A percentile compares a stretch with the other conserved stretches of the same genome.
Conservation (phyloP, 2,329 filamentous ascomycete species). For the Huntiella savannae region DNA sequence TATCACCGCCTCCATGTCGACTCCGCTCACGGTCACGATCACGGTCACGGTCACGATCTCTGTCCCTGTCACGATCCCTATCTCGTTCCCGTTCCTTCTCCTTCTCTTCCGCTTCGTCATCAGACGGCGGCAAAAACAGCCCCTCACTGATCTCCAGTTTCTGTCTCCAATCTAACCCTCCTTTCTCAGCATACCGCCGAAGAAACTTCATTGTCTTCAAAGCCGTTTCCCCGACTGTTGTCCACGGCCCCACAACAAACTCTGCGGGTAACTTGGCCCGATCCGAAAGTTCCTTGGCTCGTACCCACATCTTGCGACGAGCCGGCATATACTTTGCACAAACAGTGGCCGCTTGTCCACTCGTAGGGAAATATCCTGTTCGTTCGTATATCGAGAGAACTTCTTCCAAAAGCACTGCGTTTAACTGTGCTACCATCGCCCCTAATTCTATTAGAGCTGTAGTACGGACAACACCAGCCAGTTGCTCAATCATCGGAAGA, state of each 20-base stretch:
- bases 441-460: slow-evolving; percentile 11
- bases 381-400: slow-evolving; percentile 21
- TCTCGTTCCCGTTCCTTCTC: not conserved
- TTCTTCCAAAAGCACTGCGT: slow-evolving; percentile 27
- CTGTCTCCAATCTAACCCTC: slow-evolving; percentile 28
- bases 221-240: slow-evolving; percentile 25
- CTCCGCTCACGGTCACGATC: not conserved
- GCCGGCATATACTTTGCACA: too few relatives aligned
- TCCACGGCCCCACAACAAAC: slow-evolving; percentile 22
- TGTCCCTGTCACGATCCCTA: not conserved
- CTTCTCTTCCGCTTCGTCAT: not conserved
- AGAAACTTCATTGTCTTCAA: slow-evolving; percentile 22
- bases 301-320: slow-evolving; percentile 7
- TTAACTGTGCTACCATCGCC: slow-evolving; percentile 25
- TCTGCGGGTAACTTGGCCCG: not conserved
- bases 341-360: too few relatives aligned
- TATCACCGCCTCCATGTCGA: not conserved
- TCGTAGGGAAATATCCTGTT: not conserved
- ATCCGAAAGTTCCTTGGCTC: slow-evolving; percentile 17
- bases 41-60: not conserved
- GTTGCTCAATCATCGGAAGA: slow-evolving; percentile 24
- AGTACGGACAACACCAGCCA: slow-evolving; percentile 19
- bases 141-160: slow-evolving; percentile 21
- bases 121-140: not conserved
- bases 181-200: slow-evolving; percentile 24